phyloP scores from a whole-genome alignment of 2,329 filamentous ascomycete genomes.

The Apiospora arundinis region DNA sequence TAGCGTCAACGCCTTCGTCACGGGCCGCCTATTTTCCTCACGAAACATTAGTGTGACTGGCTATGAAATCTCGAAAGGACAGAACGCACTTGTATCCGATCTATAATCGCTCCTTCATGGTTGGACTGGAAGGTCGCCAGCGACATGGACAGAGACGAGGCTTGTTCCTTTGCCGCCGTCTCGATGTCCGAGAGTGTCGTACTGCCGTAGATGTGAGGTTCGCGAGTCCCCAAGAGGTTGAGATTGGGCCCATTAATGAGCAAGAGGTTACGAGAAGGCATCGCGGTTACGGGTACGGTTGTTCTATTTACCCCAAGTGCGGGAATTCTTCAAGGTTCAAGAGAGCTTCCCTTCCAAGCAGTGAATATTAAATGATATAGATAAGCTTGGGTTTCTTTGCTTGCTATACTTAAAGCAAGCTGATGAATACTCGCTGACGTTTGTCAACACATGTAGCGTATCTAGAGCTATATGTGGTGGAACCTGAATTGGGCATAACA shows the following conservation, averaged over 20 bases:
- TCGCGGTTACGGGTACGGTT: not conserved
- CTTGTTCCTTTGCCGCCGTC: constrained; percentile 54
- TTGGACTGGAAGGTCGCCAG: constrained; percentile 76
- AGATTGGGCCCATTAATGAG: constrained; percentile 85
- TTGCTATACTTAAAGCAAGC: not conserved
- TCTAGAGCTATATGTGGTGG: no score
- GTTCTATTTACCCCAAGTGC: not conserved
- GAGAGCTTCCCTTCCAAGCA: not conserved
- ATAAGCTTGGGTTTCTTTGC: not conserved
- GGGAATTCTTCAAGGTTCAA: not conserved
- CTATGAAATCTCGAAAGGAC: no score
- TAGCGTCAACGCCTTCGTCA: constrained; percentile 57
- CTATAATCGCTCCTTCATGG: constrained; percentile 76
- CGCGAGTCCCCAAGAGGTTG: constrained; percentile 77
- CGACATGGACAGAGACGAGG: constrained; percentile 50
- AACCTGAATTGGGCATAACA: no score
- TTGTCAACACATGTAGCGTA: no score
- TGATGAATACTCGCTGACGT: not conserved
- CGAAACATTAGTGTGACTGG: not conserved
- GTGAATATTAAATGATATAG: not conserved
- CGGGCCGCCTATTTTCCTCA: constrained; percentile 58
- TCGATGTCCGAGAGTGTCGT: constrained; percentile 71
- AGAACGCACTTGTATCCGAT: constrained; percentile 62
- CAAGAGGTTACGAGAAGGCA: constrained; percentile 56
- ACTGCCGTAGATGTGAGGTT: constrained; percentile 75